phyloP scores from a whole-genome alignment of 2,329 filamentous ascomycete genomes.

The Cladobotryum protrusum region DNA sequence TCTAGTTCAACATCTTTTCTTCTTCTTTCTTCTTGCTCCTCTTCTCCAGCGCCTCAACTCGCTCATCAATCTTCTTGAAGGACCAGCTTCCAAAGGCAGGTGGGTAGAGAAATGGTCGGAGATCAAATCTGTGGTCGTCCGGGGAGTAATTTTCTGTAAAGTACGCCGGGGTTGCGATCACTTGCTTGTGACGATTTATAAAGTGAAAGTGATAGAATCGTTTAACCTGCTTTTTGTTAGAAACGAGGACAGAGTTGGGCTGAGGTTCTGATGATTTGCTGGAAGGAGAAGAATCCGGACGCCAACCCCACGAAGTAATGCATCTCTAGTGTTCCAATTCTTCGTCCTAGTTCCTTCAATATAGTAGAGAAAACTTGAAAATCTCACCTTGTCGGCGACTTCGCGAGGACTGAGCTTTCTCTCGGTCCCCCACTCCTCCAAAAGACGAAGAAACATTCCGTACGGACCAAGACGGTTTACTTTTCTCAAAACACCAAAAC shows the following conservation, averaged over 20 bases:
- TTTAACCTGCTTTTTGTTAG: constrained; percentile 14
- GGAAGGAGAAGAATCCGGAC: too few relatives aligned
- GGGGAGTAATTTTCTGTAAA: constrained; percentile 14
- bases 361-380: too few relatives aligned
- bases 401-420: constrained; percentile 22
- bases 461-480: constrained; percentile 37
- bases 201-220: constrained; percentile 41
- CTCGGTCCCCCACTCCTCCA: constrained; percentile 31
- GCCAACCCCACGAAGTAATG: too few relatives aligned
- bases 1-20: too few relatives aligned
- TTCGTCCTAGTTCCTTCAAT: neutral
- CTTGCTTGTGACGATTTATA: constrained; percentile 10
- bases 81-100: constrained; percentile 27
- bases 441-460: constrained; percentile 32
- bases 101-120: constrained; percentile 25
- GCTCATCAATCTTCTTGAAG: constrained; percentile 35
- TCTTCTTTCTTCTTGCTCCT: neutral
- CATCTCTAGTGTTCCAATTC: neutral
- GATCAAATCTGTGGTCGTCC: constrained; percentile 23
- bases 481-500: constrained; percentile 35
- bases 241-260: too few relatives aligned
- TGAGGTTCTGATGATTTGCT: too few relatives aligned
- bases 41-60: constrained; percentile 28
- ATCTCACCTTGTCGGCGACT: constrained; percentile 30
- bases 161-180: neutral